These are phyloP conservation scores for Coemansia sp. DNA, from an alignment of 192 early-diverging fungal genomes.

Conservation along the genomic window DNA sequence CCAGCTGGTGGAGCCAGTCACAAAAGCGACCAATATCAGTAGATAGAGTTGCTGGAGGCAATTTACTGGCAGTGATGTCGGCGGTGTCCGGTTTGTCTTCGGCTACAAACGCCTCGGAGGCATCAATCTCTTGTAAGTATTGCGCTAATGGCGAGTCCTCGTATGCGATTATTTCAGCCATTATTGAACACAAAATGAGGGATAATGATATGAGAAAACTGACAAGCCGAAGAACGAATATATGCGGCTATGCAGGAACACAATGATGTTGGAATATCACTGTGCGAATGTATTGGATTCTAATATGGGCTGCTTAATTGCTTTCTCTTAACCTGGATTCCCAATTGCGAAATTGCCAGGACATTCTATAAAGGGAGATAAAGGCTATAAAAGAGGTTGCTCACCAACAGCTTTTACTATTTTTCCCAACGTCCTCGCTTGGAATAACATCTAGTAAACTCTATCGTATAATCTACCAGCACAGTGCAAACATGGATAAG, in stretches of 20 bases:
- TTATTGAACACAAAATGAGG: not conserved
- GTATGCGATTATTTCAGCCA: slow-evolving; percentile 40
- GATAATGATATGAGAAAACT: not conserved
- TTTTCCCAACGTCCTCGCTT: too few relatives aligned
- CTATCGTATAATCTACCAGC: too few relatives aligned
- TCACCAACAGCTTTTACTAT: too few relatives aligned
- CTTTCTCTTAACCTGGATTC: not conserved
- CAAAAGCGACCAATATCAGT: not conserved
- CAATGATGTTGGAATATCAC: not conserved
- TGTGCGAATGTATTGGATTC: not conserved
- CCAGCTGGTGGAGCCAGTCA: not conserved
- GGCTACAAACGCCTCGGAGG: slow-evolving; percentile 16
- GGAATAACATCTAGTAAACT: too few relatives aligned
- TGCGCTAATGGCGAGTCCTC: slow-evolving; percentile 48
- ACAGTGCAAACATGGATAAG: too few relatives aligned
- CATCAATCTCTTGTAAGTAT: slow-evolving; percentile 35
- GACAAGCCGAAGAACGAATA: not conserved
- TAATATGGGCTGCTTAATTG: not conserved
- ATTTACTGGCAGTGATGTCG: not conserved
- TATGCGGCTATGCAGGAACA: not conserved
- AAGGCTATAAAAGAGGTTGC: too few relatives aligned
- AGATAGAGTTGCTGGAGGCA: not conserved
- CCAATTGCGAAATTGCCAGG: not conserved
- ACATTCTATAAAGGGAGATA: not conserved
- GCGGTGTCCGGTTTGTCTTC: slow-evolving; percentile 4